phyloP scores from a whole-genome alignment of 805 yeast genomes.

The Candida pseudofarinosa region DNA sequence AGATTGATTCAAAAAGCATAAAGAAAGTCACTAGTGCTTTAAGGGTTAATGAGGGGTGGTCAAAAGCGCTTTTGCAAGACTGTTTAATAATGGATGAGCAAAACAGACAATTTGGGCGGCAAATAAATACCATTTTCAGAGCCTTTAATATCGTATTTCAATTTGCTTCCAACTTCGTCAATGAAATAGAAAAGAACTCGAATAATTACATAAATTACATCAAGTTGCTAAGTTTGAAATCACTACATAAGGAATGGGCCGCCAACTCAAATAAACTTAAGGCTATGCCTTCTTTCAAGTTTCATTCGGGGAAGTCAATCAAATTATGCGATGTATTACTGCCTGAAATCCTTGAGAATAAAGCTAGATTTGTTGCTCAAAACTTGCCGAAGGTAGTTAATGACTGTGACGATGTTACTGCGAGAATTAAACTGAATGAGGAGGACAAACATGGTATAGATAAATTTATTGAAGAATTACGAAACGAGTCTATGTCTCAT shows the following conservation, averaged over 20 bases:
- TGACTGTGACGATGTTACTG: constrained; percentile 29
- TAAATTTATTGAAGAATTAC: constrained; percentile 36
- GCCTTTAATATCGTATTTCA: constrained; percentile 46
- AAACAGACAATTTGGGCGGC: constrained; percentile 23
- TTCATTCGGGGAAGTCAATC: constrained; percentile 21
- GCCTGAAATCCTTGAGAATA: constrained; percentile 18
- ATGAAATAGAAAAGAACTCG: constrained; percentile 46
- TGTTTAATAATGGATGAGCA: constrained; percentile 28
- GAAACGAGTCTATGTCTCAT: constrained; percentile 31
- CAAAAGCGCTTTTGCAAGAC: constrained; percentile 43
- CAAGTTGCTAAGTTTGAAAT: constrained; percentile 36
- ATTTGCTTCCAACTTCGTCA: constrained; percentile 46
- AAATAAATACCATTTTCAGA: constrained; percentile 40
- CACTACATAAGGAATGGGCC: constrained; percentile 36
- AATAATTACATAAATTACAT: constrained; percentile 33
- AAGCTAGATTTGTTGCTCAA: constrained; percentile 25
- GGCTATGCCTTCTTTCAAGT: constrained; percentile 31
- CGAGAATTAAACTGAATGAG: constrained; percentile 33
- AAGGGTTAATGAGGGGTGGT: constrained; percentile 51
- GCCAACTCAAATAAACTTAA: constrained; percentile 31
- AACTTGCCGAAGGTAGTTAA: constrained; percentile 28
- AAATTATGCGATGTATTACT: constrained; percentile 31
- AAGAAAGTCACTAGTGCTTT: constrained; percentile 29
- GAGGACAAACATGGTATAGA: constrained; percentile 35
- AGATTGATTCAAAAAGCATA: constrained; percentile 5